These are phyloP conservation scores for Hemileccinum rubropunctum DNA, from an alignment of 768 basidiomycete genomes.

Conservation along the genomic window DNA sequence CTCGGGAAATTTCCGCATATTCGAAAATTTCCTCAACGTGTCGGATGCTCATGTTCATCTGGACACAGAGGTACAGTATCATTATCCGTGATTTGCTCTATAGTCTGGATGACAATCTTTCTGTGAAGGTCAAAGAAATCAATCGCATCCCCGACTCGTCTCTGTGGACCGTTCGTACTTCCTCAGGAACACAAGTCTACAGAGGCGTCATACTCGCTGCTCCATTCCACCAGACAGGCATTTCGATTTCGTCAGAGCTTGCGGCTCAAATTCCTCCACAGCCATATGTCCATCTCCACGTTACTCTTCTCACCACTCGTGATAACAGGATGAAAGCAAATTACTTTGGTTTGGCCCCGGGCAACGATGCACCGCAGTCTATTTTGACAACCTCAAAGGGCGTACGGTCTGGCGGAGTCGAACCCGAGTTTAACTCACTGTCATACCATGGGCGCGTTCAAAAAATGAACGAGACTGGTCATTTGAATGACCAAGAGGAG, in stretches of 20 bases:
- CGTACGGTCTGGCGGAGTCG: slow-evolving; percentile 48
- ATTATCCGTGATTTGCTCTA: not conserved
- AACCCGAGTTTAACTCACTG: slow-evolving; percentile 84
- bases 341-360: slow-evolving; percentile 62
- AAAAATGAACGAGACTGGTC: slow-evolving; percentile 24
- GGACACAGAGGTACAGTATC: slow-evolving; percentile 55
- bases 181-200: slow-evolving; percentile 50
- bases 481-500: slow-evolving; percentile 31
- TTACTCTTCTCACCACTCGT: slow-evolving; percentile 85
- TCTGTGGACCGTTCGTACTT: slow-evolving; percentile 53
- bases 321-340: slow-evolving; percentile 53
- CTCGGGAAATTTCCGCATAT: slow-evolving; percentile 84
- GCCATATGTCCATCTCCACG: slow-evolving; percentile 82
- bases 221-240: slow-evolving; percentile 71
- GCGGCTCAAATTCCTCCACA: slow-evolving; percentile 58
- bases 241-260: slow-evolving; percentile 49
- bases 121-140: slow-evolving; percentile 51
- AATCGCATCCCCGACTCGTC: slow-evolving; percentile 41
- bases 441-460: slow-evolving; percentile 68
- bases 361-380: slow-evolving; percentile 50
- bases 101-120: not conserved
- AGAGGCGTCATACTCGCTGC: slow-evolving; percentile 82
- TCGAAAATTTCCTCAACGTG: slow-evolving; percentile 72
- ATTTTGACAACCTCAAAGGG: slow-evolving; percentile 74
- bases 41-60: slow-evolving; percentile 71